Evolutionary conservation across 805 yeast species (phyloP).

Genomic region (Yamadazyma kitorensis): DNA sequence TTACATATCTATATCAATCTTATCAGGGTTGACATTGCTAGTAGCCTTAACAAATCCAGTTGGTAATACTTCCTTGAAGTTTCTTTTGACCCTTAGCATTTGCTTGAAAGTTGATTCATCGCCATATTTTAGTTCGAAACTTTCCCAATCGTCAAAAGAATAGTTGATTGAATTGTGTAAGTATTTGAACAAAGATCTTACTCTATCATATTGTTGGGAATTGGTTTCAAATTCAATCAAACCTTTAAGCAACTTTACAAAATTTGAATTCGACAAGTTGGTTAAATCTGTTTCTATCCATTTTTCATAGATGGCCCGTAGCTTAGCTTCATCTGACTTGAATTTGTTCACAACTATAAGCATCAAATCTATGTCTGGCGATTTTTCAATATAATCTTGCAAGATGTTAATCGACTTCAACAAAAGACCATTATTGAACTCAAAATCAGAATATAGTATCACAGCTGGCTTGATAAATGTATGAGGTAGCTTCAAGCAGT

Average conservation of each 20-base stretch:
- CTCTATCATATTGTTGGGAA: conserved; percentile 54
- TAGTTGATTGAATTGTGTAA: conserved; percentile 20
- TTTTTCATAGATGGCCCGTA: conserved; percentile 8
- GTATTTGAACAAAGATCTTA: conserved; percentile 56
- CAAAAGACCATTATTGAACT: conserved; percentile 51
- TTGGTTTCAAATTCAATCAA: conserved; percentile 59
- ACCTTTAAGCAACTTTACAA: conserved; percentile 29
- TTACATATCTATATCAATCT: conserved; percentile 56
- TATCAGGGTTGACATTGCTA: conserved; percentile 48
- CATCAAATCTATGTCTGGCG: conserved; percentile 7
- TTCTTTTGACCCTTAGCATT: conserved; percentile 62
- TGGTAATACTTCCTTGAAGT: conserved; percentile 28
- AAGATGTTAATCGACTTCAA: conserved; percentile 40
- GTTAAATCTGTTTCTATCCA: conserved; percentile 30
- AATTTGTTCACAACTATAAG: background rate
- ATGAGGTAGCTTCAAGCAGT: conserved; percentile 22
- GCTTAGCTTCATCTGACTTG: conserved; percentile 7
- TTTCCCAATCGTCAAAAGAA: conserved; percentile 51
- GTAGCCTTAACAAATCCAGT: conserved; percentile 50
- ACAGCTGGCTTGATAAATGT: conserved; percentile 52
- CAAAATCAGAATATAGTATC: conserved; percentile 59
- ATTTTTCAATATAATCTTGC: conserved; percentile 13
- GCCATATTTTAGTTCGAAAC: conserved; percentile 72
- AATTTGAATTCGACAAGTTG: conserved; percentile 14
- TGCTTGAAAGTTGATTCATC: conserved; percentile 68